Percentiles rank a stretch among this genome's conserved stretches.
Conservation (phyloP, 2,329 filamentous ascomycete genomes). For the Diaporthe sp. region DNA sequence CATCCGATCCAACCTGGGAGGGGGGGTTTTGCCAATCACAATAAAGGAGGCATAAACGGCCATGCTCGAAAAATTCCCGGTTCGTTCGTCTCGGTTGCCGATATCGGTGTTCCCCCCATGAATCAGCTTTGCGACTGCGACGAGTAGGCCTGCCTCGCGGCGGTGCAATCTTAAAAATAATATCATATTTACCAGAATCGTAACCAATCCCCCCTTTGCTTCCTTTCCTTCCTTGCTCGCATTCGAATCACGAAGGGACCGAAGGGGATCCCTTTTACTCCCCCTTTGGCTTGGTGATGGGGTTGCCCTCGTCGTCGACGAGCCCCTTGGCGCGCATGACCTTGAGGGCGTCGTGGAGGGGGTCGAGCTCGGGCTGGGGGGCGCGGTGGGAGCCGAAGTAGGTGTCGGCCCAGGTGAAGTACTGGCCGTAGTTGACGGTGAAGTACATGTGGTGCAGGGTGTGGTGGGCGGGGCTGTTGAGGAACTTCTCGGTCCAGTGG, state of each 20-base stretch:
- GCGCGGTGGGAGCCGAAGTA: slow-evolving; percentile 60
- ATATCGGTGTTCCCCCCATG: neutral
- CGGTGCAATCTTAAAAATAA: slow-evolving; percentile 14
- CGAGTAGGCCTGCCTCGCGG: slow-evolving; percentile 23
- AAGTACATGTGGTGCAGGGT: slow-evolving; percentile 65
- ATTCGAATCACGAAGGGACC: too few species aligned
- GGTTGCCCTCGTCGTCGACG: slow-evolving; percentile 59
- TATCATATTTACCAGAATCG: slow-evolving; percentile 19
- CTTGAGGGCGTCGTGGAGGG: slow-evolving; percentile 58
- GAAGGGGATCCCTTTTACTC: slow-evolving; percentile 2
- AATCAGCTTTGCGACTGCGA: slow-evolving; percentile 18
- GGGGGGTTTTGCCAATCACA: neutral
- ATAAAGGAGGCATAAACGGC: neutral
- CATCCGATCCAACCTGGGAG: neutral
- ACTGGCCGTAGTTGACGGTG: slow-evolving; percentile 64
- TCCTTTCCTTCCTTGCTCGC: neutral
- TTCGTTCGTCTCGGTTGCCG: neutral
- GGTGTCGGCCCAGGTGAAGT: slow-evolving; percentile 62
- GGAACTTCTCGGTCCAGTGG: slow-evolving; percentile 61
- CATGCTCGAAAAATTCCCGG: neutral
- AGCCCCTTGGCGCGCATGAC: slow-evolving; percentile 61
- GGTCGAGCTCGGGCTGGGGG: slow-evolving; percentile 59
- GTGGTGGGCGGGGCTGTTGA: slow-evolving; percentile 64
- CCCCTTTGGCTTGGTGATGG: slow-evolving; percentile 52
- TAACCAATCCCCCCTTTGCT: neutral